Evolutionary conservation across 2,329 filamentous ascomycete genomes (phyloP).

Genomic region (Nothophaeocryptopus gaeumannii): DNA sequence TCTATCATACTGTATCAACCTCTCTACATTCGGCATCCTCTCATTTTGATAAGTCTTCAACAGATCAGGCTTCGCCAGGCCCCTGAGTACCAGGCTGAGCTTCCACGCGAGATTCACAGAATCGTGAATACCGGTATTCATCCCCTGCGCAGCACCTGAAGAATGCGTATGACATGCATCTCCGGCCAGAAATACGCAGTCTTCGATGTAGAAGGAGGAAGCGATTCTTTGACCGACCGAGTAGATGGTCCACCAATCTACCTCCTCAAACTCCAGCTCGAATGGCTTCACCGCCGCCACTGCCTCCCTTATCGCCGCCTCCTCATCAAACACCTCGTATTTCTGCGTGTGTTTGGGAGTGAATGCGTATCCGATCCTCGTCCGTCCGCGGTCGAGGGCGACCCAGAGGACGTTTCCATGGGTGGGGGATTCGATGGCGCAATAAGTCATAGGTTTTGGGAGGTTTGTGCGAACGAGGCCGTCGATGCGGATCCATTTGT

Average conservation of each 20-base stretch:
- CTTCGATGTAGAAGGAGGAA: conserved; percentile 47
- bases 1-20: conserved; percentile 25
- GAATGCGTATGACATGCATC: conserved; percentile 40
- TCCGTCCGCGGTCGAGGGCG: conserved; percentile 53
- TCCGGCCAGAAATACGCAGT: conserved; percentile 46
- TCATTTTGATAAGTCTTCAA: conserved; percentile 43
- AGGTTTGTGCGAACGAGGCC: conserved; percentile 51
- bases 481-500: conserved; percentile 56
- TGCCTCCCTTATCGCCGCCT: conserved; percentile 37
- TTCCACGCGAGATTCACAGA: conserved; percentile 47
- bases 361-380: conserved; percentile 55
- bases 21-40: conserved; percentile 27
- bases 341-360: conserved; percentile 38
- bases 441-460: conserved; percentile 47
- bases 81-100: conserved; percentile 40
- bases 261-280: conserved; percentile 38
- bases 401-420: conserved; percentile 59
- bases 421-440: conserved; percentile 52
- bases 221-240: conserved; percentile 44
- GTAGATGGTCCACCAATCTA: conserved; percentile 48
- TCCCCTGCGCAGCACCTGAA: conserved; percentile 45
- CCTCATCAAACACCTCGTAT: conserved; percentile 24
- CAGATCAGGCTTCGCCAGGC: conserved; percentile 38
- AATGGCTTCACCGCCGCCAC: conserved; percentile 43
- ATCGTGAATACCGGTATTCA: conserved; percentile 48